Evolutionary conservation across 768 basidiomycete genomes (phyloP).

Genomic region (Boletus rubescentipes): DNA sequence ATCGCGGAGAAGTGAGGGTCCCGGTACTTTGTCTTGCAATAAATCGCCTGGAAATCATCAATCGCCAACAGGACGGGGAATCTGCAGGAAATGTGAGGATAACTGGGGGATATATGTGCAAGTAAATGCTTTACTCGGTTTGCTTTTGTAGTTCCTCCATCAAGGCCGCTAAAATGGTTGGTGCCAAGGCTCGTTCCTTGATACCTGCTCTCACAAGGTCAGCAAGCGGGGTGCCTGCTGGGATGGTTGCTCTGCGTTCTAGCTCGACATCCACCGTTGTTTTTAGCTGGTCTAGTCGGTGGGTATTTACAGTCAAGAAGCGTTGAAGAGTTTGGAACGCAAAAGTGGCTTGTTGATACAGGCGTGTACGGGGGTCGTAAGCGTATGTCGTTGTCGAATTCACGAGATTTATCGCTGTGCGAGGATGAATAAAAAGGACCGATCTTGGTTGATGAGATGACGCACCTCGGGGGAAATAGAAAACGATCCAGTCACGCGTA

Average conservation of each 20-base stretch:
- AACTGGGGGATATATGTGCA: background rate
- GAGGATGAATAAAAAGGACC: background rate
- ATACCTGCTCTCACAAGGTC: constrained; percentile 60
- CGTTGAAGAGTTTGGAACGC: constrained; percentile 64
- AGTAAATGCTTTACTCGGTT: constrained; percentile 46
- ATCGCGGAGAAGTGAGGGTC: constrained; percentile 70
- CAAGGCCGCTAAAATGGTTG: constrained; percentile 55
- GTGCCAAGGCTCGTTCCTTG: constrained; percentile 51
- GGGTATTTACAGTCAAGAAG: constrained; percentile 57
- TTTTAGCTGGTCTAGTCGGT: constrained; percentile 41
- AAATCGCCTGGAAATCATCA: constrained; percentile 86
- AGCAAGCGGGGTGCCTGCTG: constrained; percentile 47
- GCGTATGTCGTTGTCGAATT: constrained; percentile 71
- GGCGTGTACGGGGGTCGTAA: constrained; percentile 75
- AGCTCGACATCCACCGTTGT: constrained; percentile 44
- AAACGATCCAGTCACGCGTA: constrained; percentile 70
- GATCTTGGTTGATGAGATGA: background rate
- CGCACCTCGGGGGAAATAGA: constrained; percentile 81
- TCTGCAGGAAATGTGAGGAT: constrained; percentile 36
- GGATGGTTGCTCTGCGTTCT: constrained; percentile 46
- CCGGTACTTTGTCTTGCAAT: constrained; percentile 63
- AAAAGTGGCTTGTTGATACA: constrained; percentile 70
- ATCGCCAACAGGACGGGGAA: constrained; percentile 80
- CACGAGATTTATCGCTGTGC: constrained; percentile 55
- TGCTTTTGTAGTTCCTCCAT: constrained; percentile 65